These are phyloP conservation scores for Candida sojae DNA, from an alignment of 1,139 yeast species.

Conservation along the genomic window DNA sequence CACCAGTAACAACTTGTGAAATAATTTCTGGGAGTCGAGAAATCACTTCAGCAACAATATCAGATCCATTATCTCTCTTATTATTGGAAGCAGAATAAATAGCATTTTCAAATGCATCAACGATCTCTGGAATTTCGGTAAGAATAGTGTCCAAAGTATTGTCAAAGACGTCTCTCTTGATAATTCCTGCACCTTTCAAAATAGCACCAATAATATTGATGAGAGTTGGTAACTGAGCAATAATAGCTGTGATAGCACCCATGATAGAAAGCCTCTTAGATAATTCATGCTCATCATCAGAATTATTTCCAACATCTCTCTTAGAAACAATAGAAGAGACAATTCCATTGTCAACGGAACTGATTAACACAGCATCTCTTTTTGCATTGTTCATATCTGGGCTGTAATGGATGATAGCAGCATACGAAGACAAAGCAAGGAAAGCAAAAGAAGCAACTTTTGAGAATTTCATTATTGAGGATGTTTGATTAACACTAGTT, in stretches of 20 bases:
- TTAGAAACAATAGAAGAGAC: neutral
- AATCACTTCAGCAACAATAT: neutral
- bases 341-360: neutral
- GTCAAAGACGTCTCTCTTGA: constrained; percentile 2
- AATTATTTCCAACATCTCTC: neutral
- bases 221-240: neutral
- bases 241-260: neutral
- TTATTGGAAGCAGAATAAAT: neutral
- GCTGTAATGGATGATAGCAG: neutral
- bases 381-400: neutral
- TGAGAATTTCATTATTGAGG: constrained; percentile 2
- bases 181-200: neutral
- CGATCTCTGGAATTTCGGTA: constrained; percentile 1
- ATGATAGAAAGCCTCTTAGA: neutral
- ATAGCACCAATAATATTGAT: neutral
- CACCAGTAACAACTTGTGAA: constrained; percentile 1
- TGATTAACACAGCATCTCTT: neutral
- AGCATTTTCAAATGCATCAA: neutral
- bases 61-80: neutral
- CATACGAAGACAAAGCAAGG: constrained; percentile 3
- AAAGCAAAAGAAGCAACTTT: constrained; percentile 5
- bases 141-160: constrained; percentile 1
- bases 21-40: constrained; percentile 1
- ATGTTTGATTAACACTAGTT: neutral
- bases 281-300: neutral